Evolutionary conservation across 441 rosid species (phyloP).

Genomic region (Pelargonium fulgidum): DNA sequence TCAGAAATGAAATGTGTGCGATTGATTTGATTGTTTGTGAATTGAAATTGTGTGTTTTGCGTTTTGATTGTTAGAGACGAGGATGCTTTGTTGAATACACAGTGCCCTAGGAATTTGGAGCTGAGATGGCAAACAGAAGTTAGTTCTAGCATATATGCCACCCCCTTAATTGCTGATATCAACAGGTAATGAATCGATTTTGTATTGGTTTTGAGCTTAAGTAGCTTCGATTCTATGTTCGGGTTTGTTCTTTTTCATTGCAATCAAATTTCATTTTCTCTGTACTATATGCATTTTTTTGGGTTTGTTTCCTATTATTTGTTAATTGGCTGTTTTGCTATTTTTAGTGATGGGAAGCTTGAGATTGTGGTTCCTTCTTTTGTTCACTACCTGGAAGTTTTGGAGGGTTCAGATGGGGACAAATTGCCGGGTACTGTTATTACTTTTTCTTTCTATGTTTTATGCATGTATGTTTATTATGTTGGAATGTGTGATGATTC

Average conservation of each 20-base stretch:
- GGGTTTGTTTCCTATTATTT: no score
- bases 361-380: constrained; percentile 95
- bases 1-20: no score
- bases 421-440: constrained; percentile 75
- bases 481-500: no score
- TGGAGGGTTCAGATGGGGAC: constrained; percentile 98
- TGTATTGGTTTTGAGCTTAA: not conserved
- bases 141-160: constrained; percentile 90
- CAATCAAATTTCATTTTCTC: not conserved
- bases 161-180: constrained; percentile 93
- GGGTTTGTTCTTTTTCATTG: not conserved
- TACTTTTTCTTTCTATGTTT: not conserved
- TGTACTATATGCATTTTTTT: not conserved
- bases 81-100: constrained; percentile 80
- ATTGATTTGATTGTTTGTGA: not conserved
- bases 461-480: no score
- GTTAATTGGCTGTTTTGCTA: not conserved
- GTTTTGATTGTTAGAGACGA: constrained; percentile 55
- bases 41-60: not conserved
- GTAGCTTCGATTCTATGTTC: not conserved
- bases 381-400: constrained; percentile 96
- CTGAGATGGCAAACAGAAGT: constrained; percentile 99
- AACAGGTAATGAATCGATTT: constrained; percentile 44
- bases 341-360: constrained; percentile 88
- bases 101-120: constrained; percentile 84